A percentile compares a stretch with the other conserved stretches of the same genome.
Evolutionary conservation across 2,329 filamentous ascomycete genomes (phyloP).

Genomic region (Aureobasidium subglaciale): DNA sequence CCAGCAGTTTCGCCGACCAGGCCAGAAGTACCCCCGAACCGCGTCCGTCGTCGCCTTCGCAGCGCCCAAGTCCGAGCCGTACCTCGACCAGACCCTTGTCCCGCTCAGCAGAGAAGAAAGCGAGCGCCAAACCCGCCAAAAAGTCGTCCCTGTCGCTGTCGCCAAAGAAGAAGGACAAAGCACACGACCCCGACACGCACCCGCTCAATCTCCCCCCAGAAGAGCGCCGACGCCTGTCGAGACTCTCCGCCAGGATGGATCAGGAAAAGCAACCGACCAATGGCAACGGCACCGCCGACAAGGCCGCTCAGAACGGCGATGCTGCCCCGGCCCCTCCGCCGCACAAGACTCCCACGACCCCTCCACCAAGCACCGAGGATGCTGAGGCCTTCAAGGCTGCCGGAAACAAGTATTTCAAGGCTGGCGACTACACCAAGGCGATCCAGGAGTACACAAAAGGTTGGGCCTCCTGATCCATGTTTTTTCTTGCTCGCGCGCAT

Average conservation of each 20-base stretch:
- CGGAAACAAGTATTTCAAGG: constrained; percentile 96
- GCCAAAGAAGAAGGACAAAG: constrained; percentile 4
- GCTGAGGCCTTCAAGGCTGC: constrained; percentile 87
- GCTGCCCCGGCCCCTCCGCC: constrained; percentile 61
- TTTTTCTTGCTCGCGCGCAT: constrained; percentile 17
- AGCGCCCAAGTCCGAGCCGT: background rate
- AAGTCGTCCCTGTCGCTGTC: constrained; percentile 10
- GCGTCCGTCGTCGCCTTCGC: background rate
- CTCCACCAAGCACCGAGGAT: constrained; percentile 48
- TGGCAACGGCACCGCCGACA: constrained; percentile 70
- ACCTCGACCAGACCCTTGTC: background rate
- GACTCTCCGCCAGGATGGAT: constrained; percentile 43
- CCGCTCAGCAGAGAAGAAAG: constrained; percentile 6
- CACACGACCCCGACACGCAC: constrained; percentile 62
- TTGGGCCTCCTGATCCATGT: constrained; percentile 31
- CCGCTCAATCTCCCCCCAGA: constrained; percentile 87
- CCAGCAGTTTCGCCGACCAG: background rate
- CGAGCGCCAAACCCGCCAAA: background rate
- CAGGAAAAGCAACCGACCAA: constrained; percentile 43
- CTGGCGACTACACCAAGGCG: constrained; percentile 78
- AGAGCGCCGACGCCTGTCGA: constrained; percentile 70
- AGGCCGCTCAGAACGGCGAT: constrained; percentile 48
- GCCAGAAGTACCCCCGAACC: background rate
- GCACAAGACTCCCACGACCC: constrained; percentile 51
- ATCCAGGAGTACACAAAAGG: constrained; percentile 94